These are phyloP conservation scores for Phlebiopsis flavidoalba DNA, from an alignment of 768 basidiomycete genomes.

Conservation along the genomic window DNA sequence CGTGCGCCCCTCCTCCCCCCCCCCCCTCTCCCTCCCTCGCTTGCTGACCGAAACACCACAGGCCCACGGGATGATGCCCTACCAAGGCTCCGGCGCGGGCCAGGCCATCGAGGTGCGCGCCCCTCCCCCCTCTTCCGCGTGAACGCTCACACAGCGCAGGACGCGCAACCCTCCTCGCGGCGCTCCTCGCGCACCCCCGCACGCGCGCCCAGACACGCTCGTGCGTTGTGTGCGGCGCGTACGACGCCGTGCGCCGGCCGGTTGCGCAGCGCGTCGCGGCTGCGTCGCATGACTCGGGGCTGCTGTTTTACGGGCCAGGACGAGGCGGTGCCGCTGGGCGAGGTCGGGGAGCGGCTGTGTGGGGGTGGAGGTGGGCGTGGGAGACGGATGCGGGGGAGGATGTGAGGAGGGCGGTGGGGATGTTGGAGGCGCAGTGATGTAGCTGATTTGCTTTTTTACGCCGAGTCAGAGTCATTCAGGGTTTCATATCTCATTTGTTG, in stretches of 20 bases:
- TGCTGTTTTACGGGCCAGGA: slow-evolving; percentile 23
- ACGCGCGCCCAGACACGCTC: slow-evolving; percentile 18
- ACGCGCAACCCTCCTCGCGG: slow-evolving; percentile 33
- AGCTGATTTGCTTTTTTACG: too few species aligned
- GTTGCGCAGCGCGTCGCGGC: slow-evolving; percentile 21
- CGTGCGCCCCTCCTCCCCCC: slow-evolving; percentile 13
- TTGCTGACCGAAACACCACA: too few species aligned
- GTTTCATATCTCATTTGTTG: too few species aligned
- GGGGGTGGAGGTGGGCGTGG: slow-evolving; percentile 64
- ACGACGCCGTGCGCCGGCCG: slow-evolving; percentile 29
- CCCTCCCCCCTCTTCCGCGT: not conserved
- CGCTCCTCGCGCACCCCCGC: slow-evolving; percentile 38
- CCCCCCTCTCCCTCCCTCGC: not conserved
- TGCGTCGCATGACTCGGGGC: slow-evolving; percentile 23
- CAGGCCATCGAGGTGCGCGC: slow-evolving; percentile 37
- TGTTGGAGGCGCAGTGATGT: too few species aligned
- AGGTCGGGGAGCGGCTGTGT: slow-evolving; percentile 37
- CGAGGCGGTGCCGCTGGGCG: slow-evolving; percentile 30
- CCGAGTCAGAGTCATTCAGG: too few species aligned
- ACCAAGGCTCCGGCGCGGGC: slow-evolving; percentile 40
- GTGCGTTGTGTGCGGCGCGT: slow-evolving; percentile 20
- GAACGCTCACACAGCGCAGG: slow-evolving; percentile 15
- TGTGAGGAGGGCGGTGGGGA: slow-evolving; percentile 31
- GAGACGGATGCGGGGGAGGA: slow-evolving; percentile 39
- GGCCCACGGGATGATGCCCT: slow-evolving; percentile 38